Conservation (phyloP, 768 basidiomycete species). For the Strobilomyces echinocephalus region DNA sequence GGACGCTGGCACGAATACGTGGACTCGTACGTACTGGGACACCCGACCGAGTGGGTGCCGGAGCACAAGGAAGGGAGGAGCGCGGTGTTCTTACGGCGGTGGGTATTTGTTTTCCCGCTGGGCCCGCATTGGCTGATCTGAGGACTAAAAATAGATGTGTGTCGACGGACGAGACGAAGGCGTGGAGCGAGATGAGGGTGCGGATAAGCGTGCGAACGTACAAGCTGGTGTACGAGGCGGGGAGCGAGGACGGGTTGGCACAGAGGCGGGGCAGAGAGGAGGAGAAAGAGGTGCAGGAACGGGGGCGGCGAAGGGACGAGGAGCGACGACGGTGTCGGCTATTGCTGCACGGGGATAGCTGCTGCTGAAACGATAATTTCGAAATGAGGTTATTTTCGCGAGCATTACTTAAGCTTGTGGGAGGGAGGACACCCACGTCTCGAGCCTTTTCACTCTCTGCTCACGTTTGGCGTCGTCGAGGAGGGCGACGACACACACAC, state of each 20-base stretch:
- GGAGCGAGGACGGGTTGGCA: slow-evolving; percentile 54
- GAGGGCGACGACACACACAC: neutral
- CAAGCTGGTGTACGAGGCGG: slow-evolving; percentile 64
- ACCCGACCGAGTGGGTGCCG: slow-evolving; percentile 70
- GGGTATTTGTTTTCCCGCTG: slow-evolving; percentile 22
- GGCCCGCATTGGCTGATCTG: slow-evolving; percentile 13
- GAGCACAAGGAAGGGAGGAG: slow-evolving; percentile 33
- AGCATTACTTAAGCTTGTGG: slow-evolving; percentile 1
- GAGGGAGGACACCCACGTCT: neutral
- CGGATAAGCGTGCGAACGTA: slow-evolving; percentile 58
- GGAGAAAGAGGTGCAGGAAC: slow-evolving; percentile 31
- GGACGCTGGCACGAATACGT: slow-evolving; percentile 73
- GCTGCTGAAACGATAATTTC: neutral
- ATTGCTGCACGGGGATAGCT: neutral
- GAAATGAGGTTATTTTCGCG: slow-evolving; percentile 10
- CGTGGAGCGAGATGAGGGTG: slow-evolving; percentile 34
- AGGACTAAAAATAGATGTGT: slow-evolving; percentile 49
- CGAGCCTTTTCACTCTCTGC: neutral
- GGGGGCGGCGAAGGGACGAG: slow-evolving; percentile 47
- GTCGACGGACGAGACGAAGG: slow-evolving; percentile 31
- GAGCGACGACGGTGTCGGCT: slow-evolving; percentile 49
- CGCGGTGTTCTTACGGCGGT: slow-evolving; percentile 58
- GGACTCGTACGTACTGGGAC: slow-evolving; percentile 64
- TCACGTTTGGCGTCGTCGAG: neutral
- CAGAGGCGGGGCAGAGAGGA: slow-evolving; percentile 35